phyloP scores from a whole-genome alignment of 2,329 filamentous ascomycete genomes.

The Macroventuria anomochaeta region DNA sequence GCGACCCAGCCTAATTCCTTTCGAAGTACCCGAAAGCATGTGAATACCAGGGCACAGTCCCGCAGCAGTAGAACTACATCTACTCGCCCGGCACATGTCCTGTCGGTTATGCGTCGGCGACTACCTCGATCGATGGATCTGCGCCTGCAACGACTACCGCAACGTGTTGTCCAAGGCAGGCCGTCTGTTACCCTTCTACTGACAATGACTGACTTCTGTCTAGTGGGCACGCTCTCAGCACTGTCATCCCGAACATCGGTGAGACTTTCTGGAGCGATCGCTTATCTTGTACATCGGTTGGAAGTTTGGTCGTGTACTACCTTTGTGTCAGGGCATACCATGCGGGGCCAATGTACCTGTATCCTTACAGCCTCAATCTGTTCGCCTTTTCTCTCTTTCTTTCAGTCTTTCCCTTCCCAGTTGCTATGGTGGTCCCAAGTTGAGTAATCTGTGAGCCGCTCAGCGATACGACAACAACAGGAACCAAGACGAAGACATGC shows the following conservation, averaged over 20 bases:
- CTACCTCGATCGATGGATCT: background rate
- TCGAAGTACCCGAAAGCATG: conserved; percentile 1
- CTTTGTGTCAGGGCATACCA: background rate
- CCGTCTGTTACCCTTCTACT: too few species aligned
- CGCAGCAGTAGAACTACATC: conserved; percentile 2
- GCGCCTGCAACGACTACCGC: background rate
- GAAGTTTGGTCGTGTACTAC: background rate
- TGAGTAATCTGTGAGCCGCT: background rate
- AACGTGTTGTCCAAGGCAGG: conserved; percentile 6
- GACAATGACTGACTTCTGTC: background rate
- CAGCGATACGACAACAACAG: background rate
- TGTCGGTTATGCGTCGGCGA: background rate
- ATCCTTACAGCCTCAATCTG: background rate
- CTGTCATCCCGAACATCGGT: background rate
- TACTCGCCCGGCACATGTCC: conserved; percentile 2
- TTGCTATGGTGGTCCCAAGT: background rate
- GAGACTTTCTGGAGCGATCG: conserved; percentile 1
- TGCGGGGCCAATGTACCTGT: background rate
- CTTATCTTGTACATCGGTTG: conserved; percentile 3
- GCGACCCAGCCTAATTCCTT: conserved; percentile 1
- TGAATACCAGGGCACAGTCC: background rate
- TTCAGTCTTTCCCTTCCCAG: background rate
- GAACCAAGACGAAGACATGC: background rate
- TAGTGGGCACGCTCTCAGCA: conserved; percentile 2
- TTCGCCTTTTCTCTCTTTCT: background rate